Base-by-base conservation (phyloP, 192 early-diverging fungal genomes). In the Coemansia sp. region DNA sequence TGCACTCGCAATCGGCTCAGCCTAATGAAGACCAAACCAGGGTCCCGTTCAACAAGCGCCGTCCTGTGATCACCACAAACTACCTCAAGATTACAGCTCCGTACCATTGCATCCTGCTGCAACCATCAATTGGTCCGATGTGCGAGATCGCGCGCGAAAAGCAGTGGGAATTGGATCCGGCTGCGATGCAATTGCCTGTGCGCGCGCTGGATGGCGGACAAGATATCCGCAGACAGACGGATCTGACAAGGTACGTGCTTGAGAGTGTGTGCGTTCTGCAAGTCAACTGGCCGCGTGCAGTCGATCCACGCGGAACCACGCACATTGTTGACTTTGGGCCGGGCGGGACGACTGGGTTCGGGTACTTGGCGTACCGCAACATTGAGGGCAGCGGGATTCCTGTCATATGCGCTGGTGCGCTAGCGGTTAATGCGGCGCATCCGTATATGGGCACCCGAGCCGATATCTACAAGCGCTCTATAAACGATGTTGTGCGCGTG, bases 291-390 rank as follows among this genome's bases (percentile, higher is more conserved):
- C 91, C 80, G 72, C 78, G 38, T 68, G 73, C 86, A 15, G 81
- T 87, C n/a, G 82, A 77, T 23, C 75, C 73, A 35, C 21, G 78
- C 10, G 85, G 30, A 7, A 83, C 87, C 66, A 93, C 94, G 11
- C 96, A 98, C 78, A 87, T 96, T 20, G 85, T 98, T 24, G 96
- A 98, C 79, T 98, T 97, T 84, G 94, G 96, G 16, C 93, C 95
- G 0, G 93, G 93, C 36, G 92, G 93, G 12, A 67, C 90, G 10
- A 88, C 87, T 5, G 95, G 95, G 15, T 91, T 98, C 69, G 95
- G 94, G 36, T 75, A 84, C 48, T 76, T 96, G 64, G 94, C 94
- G 20, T 84, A 89, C 78, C 89, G 91, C 52, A 95, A 94, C 85
- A 88, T 92, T 73, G 93, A 95, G 63, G 96, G 96, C 60, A 83